These are phyloP conservation scores for Fusarium sp. DNA, from an alignment of 2,329 filamentous ascomycete species.

Conservation along the genomic window DNA sequence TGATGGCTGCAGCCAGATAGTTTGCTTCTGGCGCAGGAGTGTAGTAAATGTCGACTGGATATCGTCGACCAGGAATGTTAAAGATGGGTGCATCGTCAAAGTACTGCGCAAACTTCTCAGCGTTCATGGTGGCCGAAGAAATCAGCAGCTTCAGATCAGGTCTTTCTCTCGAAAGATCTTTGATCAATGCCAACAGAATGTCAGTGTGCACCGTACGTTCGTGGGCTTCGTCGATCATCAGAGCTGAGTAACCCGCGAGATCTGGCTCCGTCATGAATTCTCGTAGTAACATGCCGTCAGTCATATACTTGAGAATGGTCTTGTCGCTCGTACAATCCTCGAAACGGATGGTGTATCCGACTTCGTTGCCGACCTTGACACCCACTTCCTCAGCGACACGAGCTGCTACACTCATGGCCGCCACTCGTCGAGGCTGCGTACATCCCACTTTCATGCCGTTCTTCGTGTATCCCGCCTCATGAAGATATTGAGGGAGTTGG, in stretches of 20 bases:
- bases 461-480: slow-evolving; percentile 91
- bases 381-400: slow-evolving; percentile 96
- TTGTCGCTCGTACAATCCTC: slow-evolving; percentile 93
- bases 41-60: slow-evolving; percentile 92
- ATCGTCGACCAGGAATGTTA: slow-evolving; percentile 89
- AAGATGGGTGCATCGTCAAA: slow-evolving; percentile 95
- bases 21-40: slow-evolving; percentile 92
- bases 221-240: slow-evolving; percentile 99
- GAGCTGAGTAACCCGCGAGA: slow-evolving; percentile 80
- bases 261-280: slow-evolving; percentile 92
- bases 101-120: slow-evolving; percentile 89
- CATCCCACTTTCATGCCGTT: slow-evolving; percentile 87
- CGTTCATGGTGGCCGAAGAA: slow-evolving; percentile 93
- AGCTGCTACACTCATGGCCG: slow-evolving; percentile 96
- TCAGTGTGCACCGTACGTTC: slow-evolving; percentile 93
- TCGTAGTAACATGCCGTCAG: slow-evolving; percentile 92
- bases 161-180: slow-evolving; percentile 84
- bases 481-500: slow-evolving; percentile 91
- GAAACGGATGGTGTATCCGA: slow-evolving; percentile 95
- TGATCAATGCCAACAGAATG: slow-evolving; percentile 86
- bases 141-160: slow-evolving; percentile 92
- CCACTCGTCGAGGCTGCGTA: slow-evolving; percentile 93
- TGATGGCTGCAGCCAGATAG: slow-evolving; percentile 90
- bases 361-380: slow-evolving; percentile 88
- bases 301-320: slow-evolving; percentile 95